Evolutionary conservation across 208 protist genomes (phyloP).

Genomic region (Crithidia sp.): DNA sequence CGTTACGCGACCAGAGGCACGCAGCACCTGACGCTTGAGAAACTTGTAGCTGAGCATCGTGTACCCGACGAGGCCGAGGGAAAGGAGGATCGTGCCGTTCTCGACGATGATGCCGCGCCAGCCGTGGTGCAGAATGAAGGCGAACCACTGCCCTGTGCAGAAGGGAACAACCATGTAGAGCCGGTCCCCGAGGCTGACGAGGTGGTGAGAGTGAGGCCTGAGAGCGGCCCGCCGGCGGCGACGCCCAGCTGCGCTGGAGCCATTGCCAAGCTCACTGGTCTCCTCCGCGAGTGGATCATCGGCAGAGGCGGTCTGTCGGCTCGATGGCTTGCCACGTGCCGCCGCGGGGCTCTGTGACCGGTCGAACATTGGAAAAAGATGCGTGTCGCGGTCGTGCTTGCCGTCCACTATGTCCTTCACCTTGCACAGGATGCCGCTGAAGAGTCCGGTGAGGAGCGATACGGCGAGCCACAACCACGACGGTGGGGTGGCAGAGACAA

Average conservation of each 20-base stretch:
- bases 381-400: constrained; percentile 43
- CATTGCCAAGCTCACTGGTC: neutral
- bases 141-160: constrained; percentile 87
- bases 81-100: constrained; percentile 77
- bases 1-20: constrained; percentile 30
- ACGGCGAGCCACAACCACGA: constrained; percentile 78
- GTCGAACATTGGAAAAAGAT: constrained; percentile 40
- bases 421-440: constrained; percentile 84
- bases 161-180: constrained; percentile 88
- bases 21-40: constrained; percentile 59
- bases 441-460: constrained; percentile 68
- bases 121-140: constrained; percentile 78
- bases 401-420: constrained; percentile 82
- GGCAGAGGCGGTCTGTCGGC: neutral
- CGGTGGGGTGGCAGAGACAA: constrained; percentile 16
- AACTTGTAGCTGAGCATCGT: constrained; percentile 80
- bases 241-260: neutral
- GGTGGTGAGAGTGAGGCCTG: constrained; percentile 30
- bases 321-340: neutral
- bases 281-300: constrained; percentile 1
- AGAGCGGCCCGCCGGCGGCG: constrained; percentile 17
- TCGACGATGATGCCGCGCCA: constrained; percentile 79
- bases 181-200: constrained; percentile 61
- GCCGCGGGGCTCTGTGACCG: constrained; percentile 9
- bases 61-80: constrained; percentile 82